These are phyloP conservation scores for Stagonosporopsis cucurbitacearum DNA, from an alignment of 2,329 filamentous ascomycete species.

Conservation along the genomic window DNA sequence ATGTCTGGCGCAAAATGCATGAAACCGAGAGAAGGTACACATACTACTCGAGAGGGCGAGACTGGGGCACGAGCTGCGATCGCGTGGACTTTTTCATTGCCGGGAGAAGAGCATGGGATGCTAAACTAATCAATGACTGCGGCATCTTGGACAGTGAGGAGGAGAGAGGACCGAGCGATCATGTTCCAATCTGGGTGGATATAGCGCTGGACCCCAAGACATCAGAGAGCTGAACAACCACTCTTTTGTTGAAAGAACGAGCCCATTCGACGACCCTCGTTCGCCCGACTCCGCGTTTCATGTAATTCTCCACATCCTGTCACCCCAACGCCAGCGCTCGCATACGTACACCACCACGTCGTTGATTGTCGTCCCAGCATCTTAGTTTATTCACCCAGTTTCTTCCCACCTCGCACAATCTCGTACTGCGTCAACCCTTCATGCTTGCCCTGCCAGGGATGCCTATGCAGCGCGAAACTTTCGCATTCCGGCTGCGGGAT, in stretches of 20 bases:
- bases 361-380: neutral
- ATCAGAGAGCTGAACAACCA: neutral
- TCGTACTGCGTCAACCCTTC: conserved; percentile 49
- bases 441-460: conserved; percentile 53
- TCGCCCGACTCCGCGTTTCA: neutral
- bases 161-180: conserved; percentile 61
- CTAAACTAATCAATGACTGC: conserved; percentile 43
- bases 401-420: conserved; percentile 49
- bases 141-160: conserved; percentile 51
- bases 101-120: conserved; percentile 51
- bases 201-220: neutral
- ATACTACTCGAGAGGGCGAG: conserved; percentile 54
- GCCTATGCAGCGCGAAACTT: conserved; percentile 53
- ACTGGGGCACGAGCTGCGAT: conserved; percentile 61
- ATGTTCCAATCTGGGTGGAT: conserved; percentile 59
- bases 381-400: conserved; percentile 37
- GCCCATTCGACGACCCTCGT: no score
- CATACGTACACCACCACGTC: neutral
- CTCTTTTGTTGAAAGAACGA: neutral
- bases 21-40: conserved; percentile 55
- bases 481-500: conserved; percentile 57
- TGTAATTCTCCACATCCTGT: neutral
- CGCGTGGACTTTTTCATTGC: conserved; percentile 60
- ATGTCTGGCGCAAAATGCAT: conserved; percentile 58
- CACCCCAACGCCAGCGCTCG: neutral